Conservation (phyloP, 306 rosid species). For the Nissolia schottii region DNA sequence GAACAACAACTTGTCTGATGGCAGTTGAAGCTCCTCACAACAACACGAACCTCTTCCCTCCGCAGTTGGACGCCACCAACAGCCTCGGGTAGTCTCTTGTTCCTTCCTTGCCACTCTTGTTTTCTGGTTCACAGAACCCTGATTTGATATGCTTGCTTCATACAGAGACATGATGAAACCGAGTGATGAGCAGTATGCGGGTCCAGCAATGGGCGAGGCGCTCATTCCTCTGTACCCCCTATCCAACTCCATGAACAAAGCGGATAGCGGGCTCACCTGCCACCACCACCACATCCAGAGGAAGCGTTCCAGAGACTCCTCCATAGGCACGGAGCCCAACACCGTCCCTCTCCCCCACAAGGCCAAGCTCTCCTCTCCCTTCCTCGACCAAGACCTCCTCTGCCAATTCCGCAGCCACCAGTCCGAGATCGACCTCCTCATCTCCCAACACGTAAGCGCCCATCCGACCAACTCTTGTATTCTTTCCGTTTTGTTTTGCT, state of each 20-base stretch:
- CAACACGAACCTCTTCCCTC: slow-evolving; percentile 38
- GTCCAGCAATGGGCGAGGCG: too few relatives aligned
- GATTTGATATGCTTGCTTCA: neutral
- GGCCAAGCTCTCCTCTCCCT: neutral
- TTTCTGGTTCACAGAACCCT: too few relatives aligned
- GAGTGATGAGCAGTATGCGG: neutral
- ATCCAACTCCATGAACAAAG: slow-evolving; percentile 31
- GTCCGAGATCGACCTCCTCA: slow-evolving; percentile 25
- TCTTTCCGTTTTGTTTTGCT: neutral
- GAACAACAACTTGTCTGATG: slow-evolving; percentile 50
- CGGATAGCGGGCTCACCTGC: slow-evolving; percentile 52
- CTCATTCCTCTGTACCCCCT: too few relatives aligned
- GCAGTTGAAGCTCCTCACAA: slow-evolving; percentile 68
- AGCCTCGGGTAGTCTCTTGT: neutral
- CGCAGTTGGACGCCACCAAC: slow-evolving; percentile 39
- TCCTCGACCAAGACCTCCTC: slow-evolving; percentile 15
- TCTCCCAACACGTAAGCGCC: slow-evolving; percentile 26
- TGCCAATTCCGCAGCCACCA: slow-evolving; percentile 25
- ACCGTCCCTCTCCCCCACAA: slow-evolving; percentile 19
- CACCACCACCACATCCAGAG: slow-evolving; percentile 21
- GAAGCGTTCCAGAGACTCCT: slow-evolving; percentile 32
- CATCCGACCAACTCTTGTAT: neutral
- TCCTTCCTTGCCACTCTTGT: neutral
- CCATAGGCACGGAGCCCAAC: neutral
- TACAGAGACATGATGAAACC: slow-evolving; percentile 39